Base-by-base conservation (phyloP, 1,284 basidiomycete species). In the Irpex rosettiformis region DNA sequence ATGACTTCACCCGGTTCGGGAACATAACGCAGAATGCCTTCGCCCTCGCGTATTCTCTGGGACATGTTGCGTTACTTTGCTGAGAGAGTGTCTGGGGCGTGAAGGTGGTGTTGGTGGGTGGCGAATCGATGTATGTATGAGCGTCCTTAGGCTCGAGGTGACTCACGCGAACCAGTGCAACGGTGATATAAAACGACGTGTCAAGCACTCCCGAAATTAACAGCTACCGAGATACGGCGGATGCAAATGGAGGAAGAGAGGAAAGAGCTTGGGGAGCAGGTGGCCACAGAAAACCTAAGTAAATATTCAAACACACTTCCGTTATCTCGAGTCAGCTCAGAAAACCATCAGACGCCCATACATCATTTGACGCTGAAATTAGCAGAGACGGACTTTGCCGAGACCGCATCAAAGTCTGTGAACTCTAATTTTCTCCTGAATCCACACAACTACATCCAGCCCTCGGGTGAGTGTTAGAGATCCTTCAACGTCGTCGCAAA, bases 41-140 rank as follows among this genome's bases (percentile, higher is more conserved):
- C 79, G 30, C 77, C 81, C 49, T 81, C 74, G 70, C 89, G 79
- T 59, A 93, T 81, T 64, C 83, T 88, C 70, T 85, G 85, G 3
- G 79, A 64, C 88, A 89, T 89, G 3, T 27, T 55, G 45, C 37
- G 48, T 11, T 21, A 24, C 21, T 43, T 29, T 10, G 24, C 25
- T 24, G 54, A 5, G 43, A 24, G n/a, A 33, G 49, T 13, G 24
- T 21, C 11, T 8, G 29, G 30, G 13, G 29, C 47, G 42, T 57
- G 51, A 29, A 55, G 52, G 28, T 28, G 27, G 48, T 27, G 5
- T n/a, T 18, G 18, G 43, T 47, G 47, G 10, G 18, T 37, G 48
- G 48, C 10, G 33, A n/a, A 51, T 51, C 48, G 48, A 51, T 51
- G 25, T 47, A 28, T 28, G 24, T 40, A 25, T 25, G 54, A 55